A percentile compares a stretch with the other conserved stretches of the same genome.
These are phyloP conservation scores for Xylariaceae sp. DNA, from an alignment of 2,329 filamentous ascomycete species.

Conservation along the genomic window DNA sequence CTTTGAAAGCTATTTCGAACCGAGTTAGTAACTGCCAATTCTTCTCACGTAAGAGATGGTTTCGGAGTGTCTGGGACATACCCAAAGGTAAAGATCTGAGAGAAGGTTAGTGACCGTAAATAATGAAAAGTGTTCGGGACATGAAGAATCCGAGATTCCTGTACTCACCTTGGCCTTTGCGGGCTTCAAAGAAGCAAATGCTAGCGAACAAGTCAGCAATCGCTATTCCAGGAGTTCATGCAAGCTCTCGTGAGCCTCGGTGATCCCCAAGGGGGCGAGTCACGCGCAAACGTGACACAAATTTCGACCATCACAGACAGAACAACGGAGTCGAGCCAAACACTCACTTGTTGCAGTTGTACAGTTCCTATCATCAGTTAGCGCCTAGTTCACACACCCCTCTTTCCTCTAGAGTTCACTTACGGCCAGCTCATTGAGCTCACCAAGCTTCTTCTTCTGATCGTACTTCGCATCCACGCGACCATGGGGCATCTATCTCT, in stretches of 20 bases:
- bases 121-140: not conserved
- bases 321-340: not conserved
- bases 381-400: not conserved
- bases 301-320: not conserved
- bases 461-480: conserved; percentile 96
- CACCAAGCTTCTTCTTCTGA: conserved; percentile 75
- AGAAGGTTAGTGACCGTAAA: not conserved
- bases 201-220: conserved; percentile 7
- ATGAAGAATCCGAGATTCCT: not conserved
- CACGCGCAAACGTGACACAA: conserved; percentile 37
- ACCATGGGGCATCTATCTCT: conserved; percentile 59
- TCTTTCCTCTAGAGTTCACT: not conserved
- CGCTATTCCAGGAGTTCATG: not conserved
- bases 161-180: conserved; percentile 20
- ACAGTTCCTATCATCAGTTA: conserved; percentile 41
- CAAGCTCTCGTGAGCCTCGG: not conserved
- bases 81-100: conserved; percentile 82
- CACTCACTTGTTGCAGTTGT: conserved; percentile 76
- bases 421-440: conserved; percentile 33
- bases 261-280: not conserved
- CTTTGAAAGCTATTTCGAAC: conserved; percentile 49
- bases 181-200: conserved; percentile 52
- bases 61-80: conserved; percentile 34
- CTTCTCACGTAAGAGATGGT: not conserved
- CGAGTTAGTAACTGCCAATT: not conserved